Percentiles rank a stretch among this genome's conserved stretches.
These are phyloP conservation scores for Cyclospora cayetanensis DNA, from an alignment of 169 alveolate species.

Conservation along the genomic window DNA sequence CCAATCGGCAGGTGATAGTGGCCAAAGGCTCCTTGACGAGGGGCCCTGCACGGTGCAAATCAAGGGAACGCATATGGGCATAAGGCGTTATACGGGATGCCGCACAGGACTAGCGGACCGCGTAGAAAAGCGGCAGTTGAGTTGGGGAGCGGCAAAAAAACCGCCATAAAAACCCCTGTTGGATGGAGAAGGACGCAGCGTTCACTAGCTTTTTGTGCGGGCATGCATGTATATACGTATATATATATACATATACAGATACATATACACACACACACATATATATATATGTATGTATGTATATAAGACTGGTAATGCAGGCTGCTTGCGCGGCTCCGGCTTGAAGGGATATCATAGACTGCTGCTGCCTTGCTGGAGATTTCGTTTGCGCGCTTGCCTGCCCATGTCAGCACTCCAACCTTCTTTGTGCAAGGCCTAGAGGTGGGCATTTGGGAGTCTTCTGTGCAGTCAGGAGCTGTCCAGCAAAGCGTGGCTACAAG, in stretches of 20 bases:
- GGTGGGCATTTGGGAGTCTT: not conserved
- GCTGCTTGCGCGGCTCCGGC: too few species aligned
- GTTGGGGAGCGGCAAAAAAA: not conserved
- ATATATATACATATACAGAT: too few species aligned
- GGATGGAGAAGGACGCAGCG: too few species aligned
- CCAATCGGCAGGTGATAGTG: not conserved
- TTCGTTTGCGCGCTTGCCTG: slow-evolving; percentile 22
- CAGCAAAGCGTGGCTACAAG: slow-evolving; percentile 27
- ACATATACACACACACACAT: too few species aligned
- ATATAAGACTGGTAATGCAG: too few species aligned
- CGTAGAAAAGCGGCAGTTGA: not conserved
- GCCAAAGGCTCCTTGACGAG: not conserved
- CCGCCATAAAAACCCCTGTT: not conserved
- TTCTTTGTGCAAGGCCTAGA: slow-evolving; percentile 58
- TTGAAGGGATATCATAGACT: too few species aligned
- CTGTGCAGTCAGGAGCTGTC: slow-evolving; percentile 20
- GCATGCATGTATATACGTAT: too few species aligned
- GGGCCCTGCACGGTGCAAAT: slow-evolving; percentile 11
- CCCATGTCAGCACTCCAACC: slow-evolving; percentile 32
- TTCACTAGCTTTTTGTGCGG: too few species aligned
- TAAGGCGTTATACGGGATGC: not conserved
- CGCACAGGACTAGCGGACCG: not conserved
- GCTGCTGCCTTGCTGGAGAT: not conserved
- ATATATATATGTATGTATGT: too few species aligned
- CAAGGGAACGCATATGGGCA: not conserved